These are phyloP conservation scores for Rhodotorula sp. DNA, from an alignment of 1,284 basidiomycete species.

Conservation along the genomic window DNA sequence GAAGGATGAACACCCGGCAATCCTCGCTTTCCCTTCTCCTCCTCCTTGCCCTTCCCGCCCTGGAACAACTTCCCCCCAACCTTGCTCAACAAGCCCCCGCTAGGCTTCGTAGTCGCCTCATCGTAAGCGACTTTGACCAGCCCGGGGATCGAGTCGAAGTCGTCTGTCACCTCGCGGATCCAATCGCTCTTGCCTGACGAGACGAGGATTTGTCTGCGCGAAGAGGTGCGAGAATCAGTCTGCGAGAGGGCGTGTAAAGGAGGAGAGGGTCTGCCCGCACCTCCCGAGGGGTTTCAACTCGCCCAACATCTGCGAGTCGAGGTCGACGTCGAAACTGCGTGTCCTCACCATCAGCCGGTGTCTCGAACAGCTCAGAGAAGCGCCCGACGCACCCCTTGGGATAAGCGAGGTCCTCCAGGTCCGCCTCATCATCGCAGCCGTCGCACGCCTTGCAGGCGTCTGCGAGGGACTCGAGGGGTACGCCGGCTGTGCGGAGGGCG, in stretches of 20 bases:
- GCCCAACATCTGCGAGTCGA: conserved; percentile 60
- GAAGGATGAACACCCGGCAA: conserved; percentile 17
- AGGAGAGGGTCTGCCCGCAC: conserved; percentile 37
- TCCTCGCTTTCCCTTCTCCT: not conserved
- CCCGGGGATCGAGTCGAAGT: conserved; percentile 7
- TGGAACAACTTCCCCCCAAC: conserved; percentile 41
- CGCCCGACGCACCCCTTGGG: conserved; percentile 8
- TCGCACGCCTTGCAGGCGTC: conserved; percentile 31
- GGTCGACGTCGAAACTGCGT: conserved; percentile 36
- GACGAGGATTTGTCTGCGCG: conserved; percentile 64
- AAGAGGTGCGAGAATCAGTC: conserved; percentile 7
- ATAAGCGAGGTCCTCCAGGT: conserved; percentile 12
- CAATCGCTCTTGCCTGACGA: conserved; percentile 71
- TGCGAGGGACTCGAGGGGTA: conserved; percentile 25
- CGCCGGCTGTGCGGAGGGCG: conserved; percentile 1
- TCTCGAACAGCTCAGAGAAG: too few species aligned
- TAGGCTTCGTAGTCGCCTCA: not conserved
- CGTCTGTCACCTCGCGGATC: conserved; percentile 36
- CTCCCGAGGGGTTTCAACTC: conserved; percentile 77
- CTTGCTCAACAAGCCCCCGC: conserved; percentile 13
- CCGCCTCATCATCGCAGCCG: conserved; percentile 20
- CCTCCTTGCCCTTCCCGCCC: conserved; percentile 14
- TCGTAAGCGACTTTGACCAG: conserved; percentile 19
- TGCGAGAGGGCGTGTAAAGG: conserved; percentile 2
- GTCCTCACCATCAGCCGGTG: not conserved